Evolutionary conservation across 2,329 filamentous ascomycete genomes (phyloP).

Genomic region (Sarocladium brachiariae): DNA sequence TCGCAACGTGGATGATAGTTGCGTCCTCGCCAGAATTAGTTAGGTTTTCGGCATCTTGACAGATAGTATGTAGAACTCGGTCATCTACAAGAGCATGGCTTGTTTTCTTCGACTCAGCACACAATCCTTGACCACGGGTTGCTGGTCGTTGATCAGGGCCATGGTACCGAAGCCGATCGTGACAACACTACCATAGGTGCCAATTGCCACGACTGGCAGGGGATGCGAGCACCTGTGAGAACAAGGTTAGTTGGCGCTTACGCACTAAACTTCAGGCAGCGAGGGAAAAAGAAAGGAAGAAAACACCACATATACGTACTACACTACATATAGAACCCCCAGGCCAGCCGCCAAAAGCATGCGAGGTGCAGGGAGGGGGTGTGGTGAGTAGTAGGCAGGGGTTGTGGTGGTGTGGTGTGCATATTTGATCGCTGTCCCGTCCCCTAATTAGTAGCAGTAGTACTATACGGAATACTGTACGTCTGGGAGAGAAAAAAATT

Average conservation of each 20-base stretch:
- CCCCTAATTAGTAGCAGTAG: neutral
- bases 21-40: too few relatives aligned
- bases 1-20: neutral
- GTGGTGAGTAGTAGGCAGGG: neutral
- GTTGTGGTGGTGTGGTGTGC: neutral
- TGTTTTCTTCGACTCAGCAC: neutral
- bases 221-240: neutral
- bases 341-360: neutral
- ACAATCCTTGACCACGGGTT: neutral
- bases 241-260: conserved; percentile 1
- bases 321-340: too few relatives aligned
- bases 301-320: too few relatives aligned
- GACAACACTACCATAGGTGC: neutral
- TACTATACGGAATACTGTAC: too few relatives aligned
- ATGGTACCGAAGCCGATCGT: neutral
- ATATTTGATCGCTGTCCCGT: conserved; percentile 4
- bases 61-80: too few relatives aligned
- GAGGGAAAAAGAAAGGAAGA: conserved; percentile 9
- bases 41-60: neutral
- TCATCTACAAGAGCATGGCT: too few relatives aligned
- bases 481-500: conserved; percentile 1
- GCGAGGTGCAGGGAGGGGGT: neutral
- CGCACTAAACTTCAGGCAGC: conserved; percentile 1
- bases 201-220: neutral
- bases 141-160: neutral